Base-by-base conservation (phyloP, 352 stramenopile species). In the Thraustochytrium sp. region DNA sequence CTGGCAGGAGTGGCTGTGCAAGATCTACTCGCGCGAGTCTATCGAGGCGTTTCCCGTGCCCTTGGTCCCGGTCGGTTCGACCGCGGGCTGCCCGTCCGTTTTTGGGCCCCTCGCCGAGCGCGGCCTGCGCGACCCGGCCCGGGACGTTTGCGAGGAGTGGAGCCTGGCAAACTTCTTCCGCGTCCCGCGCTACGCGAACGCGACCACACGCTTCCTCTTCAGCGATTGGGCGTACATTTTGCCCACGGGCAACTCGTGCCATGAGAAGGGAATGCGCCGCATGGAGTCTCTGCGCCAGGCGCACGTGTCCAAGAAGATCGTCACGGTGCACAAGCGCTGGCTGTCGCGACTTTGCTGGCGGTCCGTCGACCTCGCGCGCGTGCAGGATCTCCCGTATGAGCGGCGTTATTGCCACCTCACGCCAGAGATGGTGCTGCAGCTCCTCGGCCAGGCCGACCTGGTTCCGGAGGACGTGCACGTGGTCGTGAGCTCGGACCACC, bases 1-100 rank as follows among this genome's bases (percentile, higher is more conserved):
- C 36, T 75, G 62, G 62, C 62, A 75, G 53, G 44, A 18, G 0
- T 75, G 62, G 62, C 48, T 75, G 5, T 75, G 62, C 62, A 75
- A 75, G 34, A 53, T 55, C 23, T 75, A 53, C 2, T 53, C n/a
- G 18, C n/a, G n/a, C 62, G 38, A 75, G 18, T 54, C 62, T 2
- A 75, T 75, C 34, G 23, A 23, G 2, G 23, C 21, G 9, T 26
- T 75, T 5, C 48, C 44, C 26, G 34, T 75, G 11, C 9, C 62
- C 0, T 4, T 75, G 9, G 40, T 75, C 4, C 62, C 62, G 11
- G 9, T 26, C 8, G 40, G 44, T 26, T 16, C 37, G 11, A 13
- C 59, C 13, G 38, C 21, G 40, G 11, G n/a, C 29, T 75, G 62
- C 62, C 8, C 18, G 5, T 16, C 62, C 44, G 42, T 16, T 5